Conservation (phyloP, 306 rosid genomes). For the Arachis hypogaea region DNA sequence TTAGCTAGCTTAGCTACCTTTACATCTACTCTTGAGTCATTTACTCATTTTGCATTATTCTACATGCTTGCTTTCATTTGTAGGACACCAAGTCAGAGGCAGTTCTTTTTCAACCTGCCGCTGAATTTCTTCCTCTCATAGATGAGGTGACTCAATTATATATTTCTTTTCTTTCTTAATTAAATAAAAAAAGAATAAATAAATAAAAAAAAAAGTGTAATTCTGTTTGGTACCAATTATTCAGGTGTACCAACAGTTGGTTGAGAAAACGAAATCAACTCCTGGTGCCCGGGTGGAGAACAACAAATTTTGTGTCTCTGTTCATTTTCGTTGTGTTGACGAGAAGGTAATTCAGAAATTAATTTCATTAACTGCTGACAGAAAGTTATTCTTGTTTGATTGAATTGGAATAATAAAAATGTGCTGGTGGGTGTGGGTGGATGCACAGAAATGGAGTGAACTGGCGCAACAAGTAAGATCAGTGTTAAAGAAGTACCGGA, state of each 20-base stretch:
- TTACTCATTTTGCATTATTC: too few relatives aligned
- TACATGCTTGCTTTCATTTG: not conserved
- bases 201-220: not conserved
- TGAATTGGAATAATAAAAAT: too few relatives aligned
- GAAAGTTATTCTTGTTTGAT: not conserved
- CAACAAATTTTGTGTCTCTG: conserved; percentile 84
- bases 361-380: not conserved
- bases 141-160: conserved; percentile 57
- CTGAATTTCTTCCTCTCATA: conserved; percentile 88
- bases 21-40: too few relatives aligned
- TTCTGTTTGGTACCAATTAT: conserved; percentile 3
- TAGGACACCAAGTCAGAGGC: conserved; percentile 63
- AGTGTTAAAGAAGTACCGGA: conserved; percentile 77
- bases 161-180: not conserved
- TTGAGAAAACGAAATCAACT: conserved; percentile 71
- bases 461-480: conserved; percentile 79
- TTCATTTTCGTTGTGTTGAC: conserved; percentile 92
- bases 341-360: conserved; percentile 62
- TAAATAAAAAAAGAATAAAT: not conserved
- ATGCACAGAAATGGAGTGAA: conserved; percentile 79
- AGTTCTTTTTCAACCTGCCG: conserved; percentile 85
- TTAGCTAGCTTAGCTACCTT: too few relatives aligned
- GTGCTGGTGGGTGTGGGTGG: too few relatives aligned
- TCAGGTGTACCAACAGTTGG: conserved; percentile 64
- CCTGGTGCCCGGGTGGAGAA: conserved; percentile 85